Evolutionary conservation across 169 alveolate species (phyloP).

Genomic region (Eimeria necatrix): DNA sequence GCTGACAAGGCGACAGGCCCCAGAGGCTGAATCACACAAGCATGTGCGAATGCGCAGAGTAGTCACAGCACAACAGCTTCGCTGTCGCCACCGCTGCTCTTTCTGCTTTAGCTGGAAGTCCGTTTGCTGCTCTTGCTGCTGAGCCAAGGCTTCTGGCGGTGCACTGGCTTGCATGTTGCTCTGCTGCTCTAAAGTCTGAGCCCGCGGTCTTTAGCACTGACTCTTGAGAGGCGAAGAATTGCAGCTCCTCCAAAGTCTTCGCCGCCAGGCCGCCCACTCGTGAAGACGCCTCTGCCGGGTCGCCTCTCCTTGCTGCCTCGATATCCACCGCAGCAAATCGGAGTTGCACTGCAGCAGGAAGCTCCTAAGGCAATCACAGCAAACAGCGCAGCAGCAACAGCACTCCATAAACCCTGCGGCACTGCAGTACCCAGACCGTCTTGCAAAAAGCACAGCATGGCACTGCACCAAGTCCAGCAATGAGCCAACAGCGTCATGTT

Average conservation of each 20-base stretch:
- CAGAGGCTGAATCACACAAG: neutral
- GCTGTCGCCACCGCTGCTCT: neutral
- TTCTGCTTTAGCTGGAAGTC: neutral
- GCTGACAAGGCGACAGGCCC: neutral
- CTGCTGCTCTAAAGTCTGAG: neutral
- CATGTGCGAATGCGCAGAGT: neutral
- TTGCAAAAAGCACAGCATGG: too few relatives aligned
- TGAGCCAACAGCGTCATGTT: too few relatives aligned
- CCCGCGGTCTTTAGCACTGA: neutral
- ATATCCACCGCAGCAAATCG: constrained; percentile 30
- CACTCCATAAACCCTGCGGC: neutral
- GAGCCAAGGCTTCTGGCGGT: too few relatives aligned
- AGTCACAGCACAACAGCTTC: neutral
- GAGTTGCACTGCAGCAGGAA: constrained; percentile 19
- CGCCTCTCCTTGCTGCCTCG: neutral
- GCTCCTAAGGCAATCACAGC: constrained; percentile 1
- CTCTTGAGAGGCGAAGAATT: constrained; percentile 10
- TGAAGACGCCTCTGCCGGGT: neutral
- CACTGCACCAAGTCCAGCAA: too few relatives aligned
- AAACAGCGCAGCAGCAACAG: neutral
- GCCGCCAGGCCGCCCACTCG: constrained; percentile 1
- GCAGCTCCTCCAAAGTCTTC: neutral
- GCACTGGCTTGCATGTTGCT: neutral
- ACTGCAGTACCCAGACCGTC: too few relatives aligned
- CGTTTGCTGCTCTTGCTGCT: too few relatives aligned